These are phyloP conservation scores for Magnusiomyces tetraspermus DNA, from an alignment of 1,139 yeast genomes.

Conservation along the genomic window DNA sequence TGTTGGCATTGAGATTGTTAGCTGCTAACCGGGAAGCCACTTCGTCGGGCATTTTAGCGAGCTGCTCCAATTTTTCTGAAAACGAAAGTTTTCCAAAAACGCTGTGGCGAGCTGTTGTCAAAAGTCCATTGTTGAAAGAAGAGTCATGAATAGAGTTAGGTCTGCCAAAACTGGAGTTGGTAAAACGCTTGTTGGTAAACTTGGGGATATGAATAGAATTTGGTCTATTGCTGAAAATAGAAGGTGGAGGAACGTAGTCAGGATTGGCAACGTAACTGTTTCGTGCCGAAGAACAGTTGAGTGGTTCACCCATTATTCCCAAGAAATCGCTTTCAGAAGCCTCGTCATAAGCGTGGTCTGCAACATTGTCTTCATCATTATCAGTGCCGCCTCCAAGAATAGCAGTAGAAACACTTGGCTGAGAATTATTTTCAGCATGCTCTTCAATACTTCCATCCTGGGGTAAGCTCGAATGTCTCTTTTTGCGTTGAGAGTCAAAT, in stretches of 20 bases:
- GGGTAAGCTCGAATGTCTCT: not conserved
- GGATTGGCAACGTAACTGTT: not conserved
- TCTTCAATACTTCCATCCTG: not conserved
- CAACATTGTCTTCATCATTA: not conserved
- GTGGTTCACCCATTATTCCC: not conserved
- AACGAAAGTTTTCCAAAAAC: not conserved
- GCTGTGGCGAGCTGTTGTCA: not conserved
- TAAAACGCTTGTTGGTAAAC: not conserved
- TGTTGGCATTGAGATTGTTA: no score
- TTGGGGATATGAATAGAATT: no score
- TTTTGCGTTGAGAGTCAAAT: not conserved
- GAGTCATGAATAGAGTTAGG: no score
- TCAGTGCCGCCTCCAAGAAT: not conserved
- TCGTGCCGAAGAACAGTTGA: not conserved
- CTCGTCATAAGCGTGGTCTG: not conserved
- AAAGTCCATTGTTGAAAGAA: not conserved
- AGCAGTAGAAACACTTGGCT: not conserved
- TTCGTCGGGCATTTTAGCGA: not conserved
- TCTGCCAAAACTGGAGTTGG: no score
- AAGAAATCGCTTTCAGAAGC: not conserved
- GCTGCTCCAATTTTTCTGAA: not conserved
- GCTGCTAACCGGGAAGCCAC: no score
- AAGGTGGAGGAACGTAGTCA: not conserved
- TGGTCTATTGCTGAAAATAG: no score
- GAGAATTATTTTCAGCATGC: no score